Evolutionary conservation across 2,329 filamentous ascomycete species (phyloP), one percentile per base, ranked within the genome.

Genomic region (Pyricularia sp.): DNA sequence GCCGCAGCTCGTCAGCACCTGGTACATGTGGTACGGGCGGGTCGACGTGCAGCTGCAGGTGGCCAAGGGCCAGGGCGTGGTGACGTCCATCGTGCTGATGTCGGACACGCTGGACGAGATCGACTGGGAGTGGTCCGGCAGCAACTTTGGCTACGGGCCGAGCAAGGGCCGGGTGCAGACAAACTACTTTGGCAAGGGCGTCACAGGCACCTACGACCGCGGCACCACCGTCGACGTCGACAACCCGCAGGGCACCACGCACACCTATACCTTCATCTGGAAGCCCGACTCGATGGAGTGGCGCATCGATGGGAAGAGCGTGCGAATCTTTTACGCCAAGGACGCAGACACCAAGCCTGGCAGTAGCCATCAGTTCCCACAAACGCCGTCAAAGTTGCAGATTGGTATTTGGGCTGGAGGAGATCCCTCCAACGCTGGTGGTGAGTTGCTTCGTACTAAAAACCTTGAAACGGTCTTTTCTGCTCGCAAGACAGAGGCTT

Each of bases 241-340:
- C 59, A 78, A 81, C 68, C 78, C 83, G 23, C 84, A 81, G 71
- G 75, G 76, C 23, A 79, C 79, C 50, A 80, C 77, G 72, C 85
- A 87, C 78, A 87, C 85, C 69, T 88, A 88, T 74, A 83, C 84
- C 6, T 74, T 87, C 31, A 81, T 85, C 76, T 88, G 86, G 86
- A 86, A 82, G n/a, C 73, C 79, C 3, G 81, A 84, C 28, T 73
- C 78, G 42, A 76, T 87, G 36, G 79, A 81, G 69, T 88, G 83
- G 82, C 79, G 80, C 72, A 85, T 90, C 69, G 88, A 90, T 73
- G 84, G 84, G 72, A 80, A 78, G 12, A 79, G 82, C 7, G 79
- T 86, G 61, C 82, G 86, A 68, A 84, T 81, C 0, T 76, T 85
- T 25, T 77, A 78, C 59, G 85, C 81, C 73, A 80, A 74, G 64